Percentiles rank a stretch among this genome's conserved stretches.
These are phyloP conservation scores for Porodaedalea pini DNA, from an alignment of 1,284 basidiomycete genomes.

Conservation along the genomic window DNA sequence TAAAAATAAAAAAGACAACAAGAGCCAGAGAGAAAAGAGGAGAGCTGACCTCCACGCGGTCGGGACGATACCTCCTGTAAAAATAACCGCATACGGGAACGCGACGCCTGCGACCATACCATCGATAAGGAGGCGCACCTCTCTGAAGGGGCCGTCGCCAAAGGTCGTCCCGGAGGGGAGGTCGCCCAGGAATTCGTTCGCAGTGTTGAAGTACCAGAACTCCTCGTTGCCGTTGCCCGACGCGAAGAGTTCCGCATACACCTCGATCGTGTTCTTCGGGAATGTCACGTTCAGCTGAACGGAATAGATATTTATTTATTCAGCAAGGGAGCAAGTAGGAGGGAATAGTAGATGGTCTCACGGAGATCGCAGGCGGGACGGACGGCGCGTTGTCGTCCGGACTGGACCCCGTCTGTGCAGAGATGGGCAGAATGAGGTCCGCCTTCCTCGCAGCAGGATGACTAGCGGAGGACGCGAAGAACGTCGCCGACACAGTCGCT, in stretches of 20 bases:
- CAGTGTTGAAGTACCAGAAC: slow-evolving; percentile 75
- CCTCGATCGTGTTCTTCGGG: slow-evolving; percentile 61
- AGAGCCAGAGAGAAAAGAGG: no score
- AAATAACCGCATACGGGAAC: slow-evolving; percentile 76
- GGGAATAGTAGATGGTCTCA: slow-evolving; percentile 30
- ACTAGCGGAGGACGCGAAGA: slow-evolving; percentile 54
- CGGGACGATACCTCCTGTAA: slow-evolving; percentile 77
- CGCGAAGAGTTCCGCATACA: slow-evolving; percentile 69
- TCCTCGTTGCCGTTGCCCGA: slow-evolving; percentile 74
- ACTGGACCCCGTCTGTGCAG: slow-evolving; percentile 56
- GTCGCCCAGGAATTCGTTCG: slow-evolving; percentile 54
- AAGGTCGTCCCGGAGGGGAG: slow-evolving; percentile 53
- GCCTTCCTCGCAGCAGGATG: slow-evolving; percentile 58
- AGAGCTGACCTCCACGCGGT: slow-evolving; percentile 66
- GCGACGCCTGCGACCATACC: slow-evolving; percentile 68
- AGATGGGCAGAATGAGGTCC: slow-evolving; percentile 64
- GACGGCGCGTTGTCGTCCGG: slow-evolving; percentile 58
- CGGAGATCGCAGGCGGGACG: slow-evolving; percentile 69
- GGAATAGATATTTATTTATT: background rate
- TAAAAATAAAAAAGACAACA: background rate
- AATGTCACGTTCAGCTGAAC: slow-evolving; percentile 63
- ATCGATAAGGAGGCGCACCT: slow-evolving; percentile 76
- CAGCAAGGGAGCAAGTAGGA: background rate
- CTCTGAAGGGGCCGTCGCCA: slow-evolving; percentile 71
- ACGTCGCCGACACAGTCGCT: slow-evolving; percentile 70